Evolutionary conservation across 1,284 basidiomycete genomes (phyloP).

Genomic region (Pulveroboletus sp.): DNA sequence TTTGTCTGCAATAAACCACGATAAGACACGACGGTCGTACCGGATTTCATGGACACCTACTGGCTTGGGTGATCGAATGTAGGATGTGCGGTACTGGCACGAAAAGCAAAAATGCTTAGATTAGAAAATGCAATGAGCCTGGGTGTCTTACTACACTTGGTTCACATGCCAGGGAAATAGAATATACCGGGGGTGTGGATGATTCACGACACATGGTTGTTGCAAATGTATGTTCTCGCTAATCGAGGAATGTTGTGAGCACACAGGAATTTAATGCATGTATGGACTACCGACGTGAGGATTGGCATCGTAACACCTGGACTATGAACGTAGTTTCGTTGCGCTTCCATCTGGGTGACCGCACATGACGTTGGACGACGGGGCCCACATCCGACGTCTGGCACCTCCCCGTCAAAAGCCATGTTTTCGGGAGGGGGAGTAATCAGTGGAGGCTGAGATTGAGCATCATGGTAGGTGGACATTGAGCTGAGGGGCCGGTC

Average conservation of each 20-base stretch:
- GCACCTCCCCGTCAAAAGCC: neutral
- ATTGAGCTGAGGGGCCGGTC: neutral
- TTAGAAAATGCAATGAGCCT: neutral
- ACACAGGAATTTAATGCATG: neutral
- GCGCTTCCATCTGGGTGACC: neutral
- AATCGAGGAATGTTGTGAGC: neutral
- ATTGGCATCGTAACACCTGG: neutral
- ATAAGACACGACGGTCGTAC: neutral
- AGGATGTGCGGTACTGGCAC: neutral
- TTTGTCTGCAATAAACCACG: neutral
- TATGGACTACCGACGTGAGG: neutral
- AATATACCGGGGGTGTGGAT: neutral
- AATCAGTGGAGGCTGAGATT: neutral
- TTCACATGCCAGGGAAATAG: neutral
- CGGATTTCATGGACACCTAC: neutral
- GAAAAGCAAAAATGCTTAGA: neutral
- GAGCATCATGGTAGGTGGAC: neutral
- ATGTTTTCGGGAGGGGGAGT: neutral
- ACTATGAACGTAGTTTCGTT: neutral
- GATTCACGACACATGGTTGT: neutral
- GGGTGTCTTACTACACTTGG: neutral
- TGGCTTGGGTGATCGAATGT: neutral
- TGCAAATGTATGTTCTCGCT: no score
- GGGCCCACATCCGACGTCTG: neutral
- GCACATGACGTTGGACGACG: neutral